phyloP scores from a whole-genome alignment of 169 alveolate genomes.

The Eimeria maxima region DNA sequence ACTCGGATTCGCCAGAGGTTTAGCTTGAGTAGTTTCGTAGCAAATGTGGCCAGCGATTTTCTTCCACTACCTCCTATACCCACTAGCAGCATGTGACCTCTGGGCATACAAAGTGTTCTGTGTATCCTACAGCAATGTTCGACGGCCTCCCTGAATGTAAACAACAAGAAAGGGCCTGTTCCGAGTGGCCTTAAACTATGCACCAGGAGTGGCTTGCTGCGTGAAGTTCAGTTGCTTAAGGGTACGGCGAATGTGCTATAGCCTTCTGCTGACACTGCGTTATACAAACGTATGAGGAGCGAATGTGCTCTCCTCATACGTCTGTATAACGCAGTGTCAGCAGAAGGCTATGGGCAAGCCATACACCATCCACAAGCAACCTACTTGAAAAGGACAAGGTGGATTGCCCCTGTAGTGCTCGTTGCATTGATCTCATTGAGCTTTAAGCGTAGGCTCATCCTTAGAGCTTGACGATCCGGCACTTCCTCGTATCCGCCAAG shows the following conservation, averaged over 20 bases:
- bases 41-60: conserved; percentile 96
- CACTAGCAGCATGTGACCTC: conserved; percentile 96
- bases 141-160: conserved; percentile 89
- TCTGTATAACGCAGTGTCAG: background rate
- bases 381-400: conserved; percentile 95
- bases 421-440: conserved; percentile 92
- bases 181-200: background rate
- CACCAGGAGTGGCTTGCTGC: background rate
- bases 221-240: background rate
- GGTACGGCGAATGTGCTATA: background rate
- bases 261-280: too few relatives aligned
- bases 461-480: conserved; percentile 88
- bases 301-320: background rate
- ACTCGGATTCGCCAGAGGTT: conserved; percentile 94
- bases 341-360: background rate
- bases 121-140: conserved; percentile 97
- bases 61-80: conserved; percentile 99
- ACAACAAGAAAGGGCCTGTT: background rate
- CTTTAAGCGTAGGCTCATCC: conserved; percentile 88
- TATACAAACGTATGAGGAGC: too few relatives aligned
- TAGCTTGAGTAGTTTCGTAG: conserved; percentile 94
- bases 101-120: conserved; percentile 96
- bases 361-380: conserved; percentile 86
- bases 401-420: conserved; percentile 91
- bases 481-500: conserved; percentile 90